Evolutionary conservation across 495 filamentous ascomycete species (phyloP), one percentile per base, ranked within the genome.

Genomic region (Aspergillus sclerotiicarbonarius): DNA sequence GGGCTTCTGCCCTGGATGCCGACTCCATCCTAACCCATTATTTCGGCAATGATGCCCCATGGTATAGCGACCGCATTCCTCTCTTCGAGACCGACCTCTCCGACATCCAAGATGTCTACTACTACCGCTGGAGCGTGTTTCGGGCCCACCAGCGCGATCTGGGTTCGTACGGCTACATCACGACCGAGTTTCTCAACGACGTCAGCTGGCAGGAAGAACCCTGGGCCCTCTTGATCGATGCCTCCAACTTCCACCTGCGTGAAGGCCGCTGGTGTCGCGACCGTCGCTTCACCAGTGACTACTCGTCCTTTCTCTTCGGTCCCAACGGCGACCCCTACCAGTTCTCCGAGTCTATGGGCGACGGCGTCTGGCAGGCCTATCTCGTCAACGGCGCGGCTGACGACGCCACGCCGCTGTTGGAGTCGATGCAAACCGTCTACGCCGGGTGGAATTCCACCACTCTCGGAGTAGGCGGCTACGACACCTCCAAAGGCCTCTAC

Each of bases 191-290:
- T 48, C 59, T 71, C 56, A 59, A 66, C 49, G 66, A 69, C 46
- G 69, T 69, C 0, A 45, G 62, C 33, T 71, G 67, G 67, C 64
- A 67, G 43, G 56, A 37, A 8, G 54, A 55, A 25, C 63, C 59
- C n/a, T 66, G 39, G 51, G 66, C 56, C 19, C 55, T 60, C 32
- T 58, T 63, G 20, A 69, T 67, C 21, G 58, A 67, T 29, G 69
- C 69, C 1, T 57, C 67, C 15, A 63, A 64, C 45, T 67, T 64
- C 52, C 69, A 71, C 43, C 61, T 71, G 25, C 62, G 64, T 18
- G 69, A 71, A 45, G 69, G 62, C 1, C 64, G 69, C 7, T 71
- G 69, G 69, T 65, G 60, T 45, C 67, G 69, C 1, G 67, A 71
- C 47, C 69, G 64, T 30, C 64, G 67, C 5, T 71, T 66, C 59